These are phyloP conservation scores for Penicillium cataractarum DNA, from an alignment of 495 filamentous ascomycete genomes.

Conservation along the genomic window DNA sequence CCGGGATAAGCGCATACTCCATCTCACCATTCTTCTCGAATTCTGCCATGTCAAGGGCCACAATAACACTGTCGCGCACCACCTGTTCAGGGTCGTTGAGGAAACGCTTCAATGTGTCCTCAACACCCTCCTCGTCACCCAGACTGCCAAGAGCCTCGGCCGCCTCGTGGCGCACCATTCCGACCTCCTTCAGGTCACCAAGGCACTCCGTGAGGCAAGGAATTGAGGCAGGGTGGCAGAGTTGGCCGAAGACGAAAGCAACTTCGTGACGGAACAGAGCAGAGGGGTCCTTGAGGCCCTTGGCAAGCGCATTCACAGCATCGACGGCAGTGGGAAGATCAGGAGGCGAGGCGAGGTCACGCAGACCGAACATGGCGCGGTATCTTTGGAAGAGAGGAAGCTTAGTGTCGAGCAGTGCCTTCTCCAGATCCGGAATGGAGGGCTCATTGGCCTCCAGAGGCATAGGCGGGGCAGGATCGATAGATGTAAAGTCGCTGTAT, in stretches of 20 bases:
- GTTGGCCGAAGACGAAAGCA: slow-evolving; percentile 96
- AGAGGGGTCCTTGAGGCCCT: slow-evolving; percentile 81
- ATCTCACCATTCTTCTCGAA: slow-evolving; percentile 87
- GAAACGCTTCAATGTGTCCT: slow-evolving; percentile 80
- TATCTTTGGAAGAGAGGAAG: slow-evolving; percentile 89
- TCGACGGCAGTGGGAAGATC: slow-evolving; percentile 84
- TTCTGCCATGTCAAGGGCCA: slow-evolving; percentile 97
- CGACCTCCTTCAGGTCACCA: slow-evolving; percentile 75
- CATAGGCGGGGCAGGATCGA: slow-evolving; percentile 93
- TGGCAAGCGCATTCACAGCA: slow-evolving; percentile 82
- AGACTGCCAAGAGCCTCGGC: slow-evolving; percentile 97
- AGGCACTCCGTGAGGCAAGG: slow-evolving; percentile 80
- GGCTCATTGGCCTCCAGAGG: slow-evolving; percentile 59
- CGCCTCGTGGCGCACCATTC: slow-evolving; percentile 98
- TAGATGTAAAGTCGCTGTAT: slow-evolving; percentile 85
- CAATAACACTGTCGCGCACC: slow-evolving; percentile 90
- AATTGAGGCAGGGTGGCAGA: slow-evolving; percentile 94
- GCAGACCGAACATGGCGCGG: slow-evolving; percentile 95
- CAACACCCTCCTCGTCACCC: slow-evolving; percentile 90
- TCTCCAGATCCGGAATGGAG: slow-evolving; percentile 74
- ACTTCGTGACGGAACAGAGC: slow-evolving; percentile 98
- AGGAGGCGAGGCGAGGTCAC: slow-evolving; percentile 89
- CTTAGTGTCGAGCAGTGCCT: slow-evolving; percentile 74
- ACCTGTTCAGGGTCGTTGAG: slow-evolving; percentile 89
- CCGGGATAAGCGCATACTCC: slow-evolving; percentile 89